Conservation (phyloP, 768 basidiomycete species). For the Cubamyces lactineus region DNA sequence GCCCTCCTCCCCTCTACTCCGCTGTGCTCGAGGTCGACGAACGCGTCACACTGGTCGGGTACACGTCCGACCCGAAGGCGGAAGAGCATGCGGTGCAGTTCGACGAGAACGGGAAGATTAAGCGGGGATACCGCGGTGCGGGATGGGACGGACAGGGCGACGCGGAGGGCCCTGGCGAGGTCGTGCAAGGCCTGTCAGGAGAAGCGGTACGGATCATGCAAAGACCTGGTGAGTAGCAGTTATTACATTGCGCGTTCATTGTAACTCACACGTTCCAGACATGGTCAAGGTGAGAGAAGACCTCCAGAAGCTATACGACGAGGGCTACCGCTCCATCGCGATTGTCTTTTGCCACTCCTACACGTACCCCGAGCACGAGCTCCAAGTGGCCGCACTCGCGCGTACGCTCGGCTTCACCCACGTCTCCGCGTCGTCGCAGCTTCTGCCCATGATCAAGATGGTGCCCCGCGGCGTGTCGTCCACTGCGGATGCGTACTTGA, state of each 20-base stretch:
- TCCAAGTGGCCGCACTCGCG: slow-evolving; percentile 70
- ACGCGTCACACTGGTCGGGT: slow-evolving; percentile 92
- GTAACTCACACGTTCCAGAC: slow-evolving; percentile 9
- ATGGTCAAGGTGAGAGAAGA: slow-evolving; percentile 51
- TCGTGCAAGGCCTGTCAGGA: slow-evolving; percentile 82
- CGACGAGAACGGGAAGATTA: slow-evolving; percentile 67
- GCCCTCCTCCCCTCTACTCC: slow-evolving; percentile 76
- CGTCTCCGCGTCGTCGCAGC: slow-evolving; percentile 82
- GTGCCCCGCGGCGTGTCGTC: slow-evolving; percentile 91
- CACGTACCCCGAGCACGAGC: slow-evolving; percentile 88
- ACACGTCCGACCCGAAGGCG: slow-evolving; percentile 84
- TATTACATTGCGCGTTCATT: background rate
- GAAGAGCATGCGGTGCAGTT: slow-evolving; percentile 80
- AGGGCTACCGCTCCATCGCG: slow-evolving; percentile 88
- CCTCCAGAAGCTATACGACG: slow-evolving; percentile 69
- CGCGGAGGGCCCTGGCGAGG: slow-evolving; percentile 79
- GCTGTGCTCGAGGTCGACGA: slow-evolving; percentile 82
- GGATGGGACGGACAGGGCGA: slow-evolving; percentile 74
- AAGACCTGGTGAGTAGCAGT: slow-evolving; percentile 56
- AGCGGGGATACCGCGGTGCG: slow-evolving; percentile 70
- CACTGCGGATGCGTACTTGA: slow-evolving; percentile 94
- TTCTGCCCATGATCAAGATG: slow-evolving; percentile 96
- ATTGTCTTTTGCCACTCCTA: slow-evolving; percentile 92
- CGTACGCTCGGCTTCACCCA: slow-evolving; percentile 85
- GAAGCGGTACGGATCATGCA: slow-evolving; percentile 87